Conservation (phyloP, 306 rosid genomes). For the Canavalia ensiformis region DNA sequence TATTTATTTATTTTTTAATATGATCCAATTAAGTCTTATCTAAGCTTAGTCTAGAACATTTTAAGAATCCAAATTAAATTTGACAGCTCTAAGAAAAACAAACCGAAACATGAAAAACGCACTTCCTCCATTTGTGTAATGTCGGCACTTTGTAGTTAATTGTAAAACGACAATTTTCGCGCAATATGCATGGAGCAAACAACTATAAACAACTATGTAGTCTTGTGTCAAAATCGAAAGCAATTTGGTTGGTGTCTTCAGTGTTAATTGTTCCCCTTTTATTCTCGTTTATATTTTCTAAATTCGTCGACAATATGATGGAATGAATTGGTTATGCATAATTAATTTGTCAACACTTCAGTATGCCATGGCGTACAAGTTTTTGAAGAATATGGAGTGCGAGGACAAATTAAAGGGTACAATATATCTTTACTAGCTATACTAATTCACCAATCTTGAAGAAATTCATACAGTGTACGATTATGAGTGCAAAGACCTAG, state of each 20-base stretch:
- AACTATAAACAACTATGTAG: slow-evolving; percentile 2
- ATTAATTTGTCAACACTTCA: too few species aligned
- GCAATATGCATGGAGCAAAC: slow-evolving; percentile 17
- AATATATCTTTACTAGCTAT: too few species aligned
- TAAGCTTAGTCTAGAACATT: too few species aligned
- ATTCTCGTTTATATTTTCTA: background rate
- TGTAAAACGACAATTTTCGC: slow-evolving; percentile 29
- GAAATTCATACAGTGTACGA: too few species aligned
- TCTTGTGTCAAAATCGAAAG: slow-evolving; percentile 17
- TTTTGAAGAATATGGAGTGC: background rate
- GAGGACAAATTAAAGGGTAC: too few species aligned
- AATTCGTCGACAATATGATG: background rate
- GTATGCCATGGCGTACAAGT: background rate
- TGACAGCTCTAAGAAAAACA: background rate
- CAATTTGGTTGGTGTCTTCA: background rate
- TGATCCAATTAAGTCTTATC: too few species aligned
- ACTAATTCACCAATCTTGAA: too few species aligned
- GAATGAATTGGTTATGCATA: background rate
- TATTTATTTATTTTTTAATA: too few species aligned
- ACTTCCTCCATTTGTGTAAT: slow-evolving; percentile 16
- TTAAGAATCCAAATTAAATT: too few species aligned
- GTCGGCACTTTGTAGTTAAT: slow-evolving; percentile 28
- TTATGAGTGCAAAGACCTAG: too few species aligned
- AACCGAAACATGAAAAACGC: background rate
- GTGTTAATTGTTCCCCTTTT: background rate